Evolutionary conservation across 1,284 basidiomycete species (phyloP).

Genomic region (Ganoderma lucidum): DNA sequence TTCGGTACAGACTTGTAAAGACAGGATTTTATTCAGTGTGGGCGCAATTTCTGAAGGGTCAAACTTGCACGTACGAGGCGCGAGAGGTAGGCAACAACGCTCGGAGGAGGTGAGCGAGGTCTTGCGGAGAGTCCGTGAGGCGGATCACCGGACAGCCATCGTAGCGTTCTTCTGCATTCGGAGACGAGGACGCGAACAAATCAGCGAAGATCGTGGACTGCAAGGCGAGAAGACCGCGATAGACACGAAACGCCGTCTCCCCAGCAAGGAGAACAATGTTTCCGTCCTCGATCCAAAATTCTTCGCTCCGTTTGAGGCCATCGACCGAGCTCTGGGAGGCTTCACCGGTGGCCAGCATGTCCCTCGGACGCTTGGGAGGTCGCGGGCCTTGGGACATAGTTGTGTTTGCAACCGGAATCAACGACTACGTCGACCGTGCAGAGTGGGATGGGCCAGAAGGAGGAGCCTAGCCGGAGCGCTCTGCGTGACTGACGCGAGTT

Average conservation of each 20-base stretch:
- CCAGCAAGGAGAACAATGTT: constrained; percentile 68
- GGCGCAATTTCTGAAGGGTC: background rate
- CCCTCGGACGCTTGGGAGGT: background rate
- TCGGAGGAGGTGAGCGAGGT: constrained; percentile 15
- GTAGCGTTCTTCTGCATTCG: constrained; percentile 13
- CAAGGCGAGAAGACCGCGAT: constrained; percentile 71
- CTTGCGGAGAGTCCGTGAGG: constrained; percentile 15
- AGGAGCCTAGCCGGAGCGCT: too few species aligned
- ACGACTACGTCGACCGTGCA: too few species aligned
- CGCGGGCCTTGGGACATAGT: background rate
- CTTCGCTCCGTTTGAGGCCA: constrained; percentile 30
- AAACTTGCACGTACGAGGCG: background rate
- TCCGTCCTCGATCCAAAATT: constrained; percentile 76
- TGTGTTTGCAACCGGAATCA: background rate
- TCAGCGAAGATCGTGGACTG: constrained; percentile 74
- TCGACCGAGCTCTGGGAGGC: background rate
- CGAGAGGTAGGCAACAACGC: constrained; percentile 4
- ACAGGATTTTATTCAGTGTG: background rate
- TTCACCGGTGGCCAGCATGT: background rate
- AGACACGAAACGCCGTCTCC: constrained; percentile 68
- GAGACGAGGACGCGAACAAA: constrained; percentile 28
- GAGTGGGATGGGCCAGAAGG: too few species aligned
- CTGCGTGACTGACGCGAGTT: background rate
- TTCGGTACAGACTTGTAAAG: background rate
- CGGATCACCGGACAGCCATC: constrained; percentile 14